Evolutionary conservation across 108 stramenopile genomes (phyloP).

Genomic region (Schizochytrium sp.): DNA sequence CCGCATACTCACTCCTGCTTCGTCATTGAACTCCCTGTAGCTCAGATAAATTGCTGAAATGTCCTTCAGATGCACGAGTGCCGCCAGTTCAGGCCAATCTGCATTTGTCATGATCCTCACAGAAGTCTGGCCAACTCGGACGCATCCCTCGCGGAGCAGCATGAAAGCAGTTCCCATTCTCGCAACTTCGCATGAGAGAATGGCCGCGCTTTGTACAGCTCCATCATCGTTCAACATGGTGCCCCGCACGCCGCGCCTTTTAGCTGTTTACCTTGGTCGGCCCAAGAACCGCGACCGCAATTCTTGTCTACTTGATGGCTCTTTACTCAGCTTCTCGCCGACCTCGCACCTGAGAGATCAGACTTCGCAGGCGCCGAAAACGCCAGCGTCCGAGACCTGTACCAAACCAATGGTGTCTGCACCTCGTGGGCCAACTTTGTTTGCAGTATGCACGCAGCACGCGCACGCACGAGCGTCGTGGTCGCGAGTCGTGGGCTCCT

Average conservation of each 20-base stretch:
- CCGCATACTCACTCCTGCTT: slow-evolving; percentile 20
- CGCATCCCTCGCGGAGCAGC: slow-evolving; percentile 15
- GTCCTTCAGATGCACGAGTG: slow-evolving; percentile 28
- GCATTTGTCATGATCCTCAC: slow-evolving; percentile 14
- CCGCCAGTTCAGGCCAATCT: not conserved
- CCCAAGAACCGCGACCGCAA: no score
- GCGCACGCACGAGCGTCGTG: no score
- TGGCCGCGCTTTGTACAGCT: not conserved
- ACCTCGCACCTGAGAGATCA: no score
- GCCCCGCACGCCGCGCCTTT: not conserved
- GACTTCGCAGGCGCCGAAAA: no score
- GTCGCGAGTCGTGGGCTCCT: no score
- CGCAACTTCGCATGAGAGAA: not conserved
- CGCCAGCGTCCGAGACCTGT: no score
- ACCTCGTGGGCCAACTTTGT: no score
- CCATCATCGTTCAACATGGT: not conserved
- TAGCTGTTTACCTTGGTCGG: no score
- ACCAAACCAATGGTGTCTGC: no score
- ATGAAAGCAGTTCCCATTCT: not conserved
- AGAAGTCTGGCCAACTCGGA: not conserved
- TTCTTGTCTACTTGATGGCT: no score
- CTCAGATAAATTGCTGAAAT: not conserved
- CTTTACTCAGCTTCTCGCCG: no score
- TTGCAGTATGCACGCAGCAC: no score
- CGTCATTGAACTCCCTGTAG: slow-evolving; percentile 6